Base-by-base conservation (phyloP, 2,329 filamentous ascomycete species). In the Drechslerella dactyloides region DNA sequence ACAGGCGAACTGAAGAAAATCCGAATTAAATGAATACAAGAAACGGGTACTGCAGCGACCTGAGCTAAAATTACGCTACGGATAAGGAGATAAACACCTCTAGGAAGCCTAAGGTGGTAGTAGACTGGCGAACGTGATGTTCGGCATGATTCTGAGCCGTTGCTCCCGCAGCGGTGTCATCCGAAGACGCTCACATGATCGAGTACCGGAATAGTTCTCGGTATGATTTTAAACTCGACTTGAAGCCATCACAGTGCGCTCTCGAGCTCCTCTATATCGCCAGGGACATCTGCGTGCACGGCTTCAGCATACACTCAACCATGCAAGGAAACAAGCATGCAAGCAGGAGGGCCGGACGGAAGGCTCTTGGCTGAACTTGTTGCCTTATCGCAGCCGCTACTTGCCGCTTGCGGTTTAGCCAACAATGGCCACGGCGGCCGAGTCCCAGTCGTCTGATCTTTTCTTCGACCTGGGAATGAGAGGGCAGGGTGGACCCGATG, bases 381-480 rank as follows among this genome's bases (percentile, higher is more conserved):
- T 42, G 13, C n/a, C 37, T 42, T 42, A 42, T 42, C 44, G 44
- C n/a, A 21, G 44, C 2, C 15, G 15, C 19, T 42, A 21, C 44
- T 48, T 48, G 15, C 44, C 44, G 15, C 11, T 48, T 48, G 44
- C 17, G 44, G 44, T 21, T 21, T 21, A 23, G 27, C n/a, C 21
- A 4, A 17, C 17, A 11, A 44, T 44, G 40, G 40, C 5, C 40
- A 15, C 40, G 4, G 8, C 27, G 27, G 27, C 4, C 27, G 27
- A 33, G 27, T 33, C 40, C 40, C 40, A 15, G 44, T 48, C 44
- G 44, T 48, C 44, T 48, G 17, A 48, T 48, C 44, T 48, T 48
- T 48, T 19, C n/a, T 48, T 44, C 40, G n/a, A 21, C 17, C 44
- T 17, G n/a, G 44, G 44, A 48, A 15, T 21, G 17, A 48, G 17